These are phyloP conservation scores for Ophiosphaerella narmari DNA, from an alignment of 2,329 filamentous ascomycete genomes.

Conservation along the genomic window DNA sequence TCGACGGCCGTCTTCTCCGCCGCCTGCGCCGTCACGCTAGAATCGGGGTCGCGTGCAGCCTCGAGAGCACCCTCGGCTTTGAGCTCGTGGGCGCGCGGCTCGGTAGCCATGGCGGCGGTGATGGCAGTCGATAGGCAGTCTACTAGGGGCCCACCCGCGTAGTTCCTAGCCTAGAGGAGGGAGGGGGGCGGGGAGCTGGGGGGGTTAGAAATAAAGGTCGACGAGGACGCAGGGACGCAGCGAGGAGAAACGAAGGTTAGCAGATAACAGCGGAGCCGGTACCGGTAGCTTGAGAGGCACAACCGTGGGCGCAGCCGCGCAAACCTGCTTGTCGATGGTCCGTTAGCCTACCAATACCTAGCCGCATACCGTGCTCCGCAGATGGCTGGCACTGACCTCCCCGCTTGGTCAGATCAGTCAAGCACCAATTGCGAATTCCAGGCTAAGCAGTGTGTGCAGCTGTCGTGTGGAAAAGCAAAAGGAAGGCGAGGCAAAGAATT, in stretches of 20 bases:
- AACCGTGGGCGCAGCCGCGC: constrained; percentile 9
- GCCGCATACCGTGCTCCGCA: constrained; percentile 5
- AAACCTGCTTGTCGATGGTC: constrained; percentile 22
- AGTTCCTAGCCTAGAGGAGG: too few relatives aligned
- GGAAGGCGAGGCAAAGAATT: not conserved
- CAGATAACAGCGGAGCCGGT: not conserved
- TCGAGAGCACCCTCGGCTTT: constrained; percentile 82
- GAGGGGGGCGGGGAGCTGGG: not conserved
- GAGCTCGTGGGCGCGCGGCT: constrained; percentile 62
- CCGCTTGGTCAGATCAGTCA: not conserved
- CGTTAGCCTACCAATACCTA: constrained; percentile 6
- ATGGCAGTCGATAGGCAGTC: constrained; percentile 3
- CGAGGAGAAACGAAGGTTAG: not conserved
- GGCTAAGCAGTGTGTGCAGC: not conserved
- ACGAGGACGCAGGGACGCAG: too few relatives aligned
- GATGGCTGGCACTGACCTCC: constrained; percentile 12
- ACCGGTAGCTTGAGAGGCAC: too few relatives aligned
- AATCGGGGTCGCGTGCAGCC: constrained; percentile 73
- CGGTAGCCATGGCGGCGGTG: constrained; percentile 34
- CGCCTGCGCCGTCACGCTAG: constrained; percentile 67
- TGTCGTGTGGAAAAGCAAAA: not conserved
- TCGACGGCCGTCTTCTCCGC: constrained; percentile 75
- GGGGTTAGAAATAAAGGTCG: constrained; percentile 11
- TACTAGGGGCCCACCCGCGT: too few relatives aligned
- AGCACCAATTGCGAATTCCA: not conserved